These are phyloP conservation scores for Vachellia pachyceras DNA, from an alignment of 306 rosid species.

Conservation along the genomic window DNA sequence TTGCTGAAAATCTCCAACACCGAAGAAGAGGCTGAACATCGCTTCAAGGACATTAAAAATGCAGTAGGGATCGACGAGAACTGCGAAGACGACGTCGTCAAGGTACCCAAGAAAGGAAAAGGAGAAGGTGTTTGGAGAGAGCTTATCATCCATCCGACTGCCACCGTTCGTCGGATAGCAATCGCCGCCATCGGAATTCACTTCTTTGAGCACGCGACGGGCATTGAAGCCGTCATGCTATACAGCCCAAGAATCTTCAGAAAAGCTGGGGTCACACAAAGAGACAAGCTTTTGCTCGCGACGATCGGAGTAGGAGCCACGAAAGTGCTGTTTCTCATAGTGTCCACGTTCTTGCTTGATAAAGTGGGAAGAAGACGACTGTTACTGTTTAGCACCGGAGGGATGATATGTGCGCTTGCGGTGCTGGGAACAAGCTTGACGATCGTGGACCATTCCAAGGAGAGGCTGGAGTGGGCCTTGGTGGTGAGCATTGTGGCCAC, in stretches of 20 bases:
- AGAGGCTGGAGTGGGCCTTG: slow-evolving; percentile 57
- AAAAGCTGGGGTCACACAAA: slow-evolving; percentile 66
- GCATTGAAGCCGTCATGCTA: slow-evolving; percentile 78
- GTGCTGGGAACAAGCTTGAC: slow-evolving; percentile 68
- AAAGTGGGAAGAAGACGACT: slow-evolving; percentile 62
- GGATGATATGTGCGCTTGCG: slow-evolving; percentile 53
- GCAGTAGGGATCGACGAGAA: slow-evolving; percentile 62
- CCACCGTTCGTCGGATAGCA: slow-evolving; percentile 64
- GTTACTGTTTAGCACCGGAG: slow-evolving; percentile 54
- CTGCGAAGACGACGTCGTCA: slow-evolving; percentile 32
- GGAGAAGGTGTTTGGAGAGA: slow-evolving; percentile 74
- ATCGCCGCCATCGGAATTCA: slow-evolving; percentile 73
- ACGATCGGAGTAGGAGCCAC: slow-evolving; percentile 72
- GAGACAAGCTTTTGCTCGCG: slow-evolving; percentile 65
- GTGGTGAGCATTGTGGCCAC: slow-evolving; percentile 52
- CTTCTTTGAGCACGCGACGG: slow-evolving; percentile 76
- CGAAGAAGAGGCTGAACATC: slow-evolving; percentile 59
- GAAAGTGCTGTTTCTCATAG: slow-evolving; percentile 47
- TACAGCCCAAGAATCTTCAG: slow-evolving; percentile 82
- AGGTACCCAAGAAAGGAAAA: not conserved
- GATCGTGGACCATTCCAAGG: slow-evolving; percentile 45
- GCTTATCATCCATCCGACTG: slow-evolving; percentile 54
- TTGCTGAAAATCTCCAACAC: slow-evolving; percentile 45
- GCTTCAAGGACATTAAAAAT: slow-evolving; percentile 57
- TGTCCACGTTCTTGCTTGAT: slow-evolving; percentile 64